Conservation (phyloP, 305 asterid genomes). For the Solanum hybrid region DNA sequence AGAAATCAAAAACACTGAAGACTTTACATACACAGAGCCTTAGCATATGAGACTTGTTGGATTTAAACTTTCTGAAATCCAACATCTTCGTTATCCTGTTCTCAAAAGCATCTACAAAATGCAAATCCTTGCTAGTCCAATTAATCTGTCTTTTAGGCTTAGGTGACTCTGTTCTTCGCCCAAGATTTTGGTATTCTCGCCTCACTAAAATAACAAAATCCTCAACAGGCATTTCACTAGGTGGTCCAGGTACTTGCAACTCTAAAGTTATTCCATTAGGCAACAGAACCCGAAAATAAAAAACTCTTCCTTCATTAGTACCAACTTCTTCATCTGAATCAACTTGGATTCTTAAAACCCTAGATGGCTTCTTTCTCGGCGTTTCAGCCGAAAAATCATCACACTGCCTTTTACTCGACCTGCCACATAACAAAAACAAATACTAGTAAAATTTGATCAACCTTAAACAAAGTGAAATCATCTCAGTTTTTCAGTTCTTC, state of each 20-base stretch:
- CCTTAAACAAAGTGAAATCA: not conserved
- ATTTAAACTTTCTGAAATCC: conserved; percentile 21
- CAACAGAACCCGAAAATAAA: conserved; percentile 32
- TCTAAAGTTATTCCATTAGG: conserved; percentile 47
- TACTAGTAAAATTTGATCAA: not conserved
- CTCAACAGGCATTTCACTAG: conserved; percentile 20
- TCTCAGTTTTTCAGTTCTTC: not conserved
- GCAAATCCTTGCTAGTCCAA: conserved; percentile 42
- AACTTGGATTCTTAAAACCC: not conserved
- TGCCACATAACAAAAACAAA: not conserved
- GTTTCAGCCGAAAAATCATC: not conserved
- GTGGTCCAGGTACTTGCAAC: conserved; percentile 19
- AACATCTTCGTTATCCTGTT: conserved; percentile 16
- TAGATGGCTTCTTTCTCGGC: not conserved
- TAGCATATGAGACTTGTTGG: conserved; percentile 28
- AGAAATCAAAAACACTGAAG: not conserved
- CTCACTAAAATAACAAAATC: conserved; percentile 22
- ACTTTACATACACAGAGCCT: conserved; percentile 35
- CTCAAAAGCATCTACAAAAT: conserved; percentile 34
- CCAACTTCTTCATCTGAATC: conserved; percentile 5
- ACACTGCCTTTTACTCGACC: not conserved
- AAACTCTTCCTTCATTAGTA: not conserved
- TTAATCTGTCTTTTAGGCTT: conserved; percentile 18
- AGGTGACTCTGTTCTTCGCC: conserved; percentile 10
- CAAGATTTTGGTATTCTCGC: conserved; percentile 10